phyloP scores from a whole-genome alignment of 306 rosid species.

The Fragaria ananassa region DNA sequence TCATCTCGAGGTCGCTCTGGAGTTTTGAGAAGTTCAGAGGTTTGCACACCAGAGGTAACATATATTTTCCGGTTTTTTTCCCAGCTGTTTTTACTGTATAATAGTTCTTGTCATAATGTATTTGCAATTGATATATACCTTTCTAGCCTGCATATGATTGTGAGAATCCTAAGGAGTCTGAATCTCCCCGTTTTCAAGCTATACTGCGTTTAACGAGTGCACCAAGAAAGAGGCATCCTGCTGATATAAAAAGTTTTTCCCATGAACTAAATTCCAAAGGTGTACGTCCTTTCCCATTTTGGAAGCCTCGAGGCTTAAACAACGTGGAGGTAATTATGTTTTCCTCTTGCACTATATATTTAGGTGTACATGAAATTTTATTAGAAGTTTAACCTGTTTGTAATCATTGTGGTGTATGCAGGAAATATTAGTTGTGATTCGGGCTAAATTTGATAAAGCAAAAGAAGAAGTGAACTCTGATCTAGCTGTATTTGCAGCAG shows the following conservation, averaged over 20 bases:
- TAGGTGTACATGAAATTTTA: slow-evolving; percentile 11
- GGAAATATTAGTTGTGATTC: slow-evolving; percentile 82
- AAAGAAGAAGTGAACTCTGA: slow-evolving; percentile 92
- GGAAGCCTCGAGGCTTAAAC: slow-evolving; percentile 93
- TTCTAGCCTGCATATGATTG: slow-evolving; percentile 72
- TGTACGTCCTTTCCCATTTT: slow-evolving; percentile 88
- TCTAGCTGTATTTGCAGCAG: slow-evolving; percentile 90
- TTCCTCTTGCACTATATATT: slow-evolving; percentile 23
- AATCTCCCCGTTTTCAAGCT: slow-evolving; percentile 99
- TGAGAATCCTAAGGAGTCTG: slow-evolving; percentile 97
- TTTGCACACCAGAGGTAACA: slow-evolving; percentile 87
- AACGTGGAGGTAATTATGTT: slow-evolving; percentile 71
- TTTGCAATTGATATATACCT: slow-evolving; percentile 29
- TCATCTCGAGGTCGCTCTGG: slow-evolving; percentile 55
- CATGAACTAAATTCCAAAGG: slow-evolving; percentile 96
- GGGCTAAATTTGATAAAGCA: slow-evolving; percentile 87
- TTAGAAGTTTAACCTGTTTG: slow-evolving; percentile 24
- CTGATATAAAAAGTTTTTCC: slow-evolving; percentile 91
- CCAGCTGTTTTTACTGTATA: slow-evolving; percentile 5
- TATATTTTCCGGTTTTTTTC: neutral
- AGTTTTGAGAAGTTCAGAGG: slow-evolving; percentile 64
- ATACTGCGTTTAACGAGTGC: slow-evolving; percentile 91
- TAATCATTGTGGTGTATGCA: slow-evolving; percentile 39
- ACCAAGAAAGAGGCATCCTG: slow-evolving; percentile 84
- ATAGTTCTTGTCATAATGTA: slow-evolving; percentile 18